Evolutionary conservation across 768 basidiomycete species (phyloP).

Genomic region (Panaeolus cyanescens): DNA sequence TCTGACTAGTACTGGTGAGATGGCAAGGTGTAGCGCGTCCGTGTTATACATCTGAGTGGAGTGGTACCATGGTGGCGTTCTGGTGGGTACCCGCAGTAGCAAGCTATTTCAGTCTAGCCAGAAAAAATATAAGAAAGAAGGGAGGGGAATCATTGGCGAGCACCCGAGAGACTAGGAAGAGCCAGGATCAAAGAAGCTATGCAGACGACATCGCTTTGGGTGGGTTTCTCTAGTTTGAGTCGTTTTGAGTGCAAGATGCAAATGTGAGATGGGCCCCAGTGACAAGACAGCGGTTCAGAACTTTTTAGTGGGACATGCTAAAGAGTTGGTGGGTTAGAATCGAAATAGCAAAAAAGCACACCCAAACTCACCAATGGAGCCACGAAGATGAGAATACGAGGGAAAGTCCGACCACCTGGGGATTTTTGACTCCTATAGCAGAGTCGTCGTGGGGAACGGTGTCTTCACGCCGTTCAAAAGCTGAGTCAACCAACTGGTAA

Average conservation of each 20-base stretch:
- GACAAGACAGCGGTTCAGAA: background rate
- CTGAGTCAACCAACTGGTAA: too few relatives aligned
- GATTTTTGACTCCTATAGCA: background rate
- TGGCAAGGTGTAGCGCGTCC: background rate
- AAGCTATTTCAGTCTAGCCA: background rate
- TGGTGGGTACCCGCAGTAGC: background rate
- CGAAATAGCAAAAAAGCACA: background rate
- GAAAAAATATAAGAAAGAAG: background rate
- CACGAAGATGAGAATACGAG: background rate
- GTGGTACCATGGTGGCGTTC: background rate
- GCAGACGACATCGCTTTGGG: background rate
- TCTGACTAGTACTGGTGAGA: too few relatives aligned
- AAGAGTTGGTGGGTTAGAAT: background rate
- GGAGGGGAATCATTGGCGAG: background rate
- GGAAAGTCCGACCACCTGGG: background rate
- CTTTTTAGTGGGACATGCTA: background rate
- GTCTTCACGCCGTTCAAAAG: background rate
- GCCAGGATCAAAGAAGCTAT: background rate
- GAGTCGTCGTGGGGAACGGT: background rate
- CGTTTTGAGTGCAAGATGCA: too few relatives aligned
- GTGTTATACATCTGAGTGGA: background rate
- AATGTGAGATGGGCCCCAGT: too few relatives aligned
- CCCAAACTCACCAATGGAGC: background rate
- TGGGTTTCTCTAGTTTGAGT: background rate
- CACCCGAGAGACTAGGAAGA: background rate